Conservation (phyloP, 352 stramenopile genomes). For the Globisporangium orthogonon region DNA sequence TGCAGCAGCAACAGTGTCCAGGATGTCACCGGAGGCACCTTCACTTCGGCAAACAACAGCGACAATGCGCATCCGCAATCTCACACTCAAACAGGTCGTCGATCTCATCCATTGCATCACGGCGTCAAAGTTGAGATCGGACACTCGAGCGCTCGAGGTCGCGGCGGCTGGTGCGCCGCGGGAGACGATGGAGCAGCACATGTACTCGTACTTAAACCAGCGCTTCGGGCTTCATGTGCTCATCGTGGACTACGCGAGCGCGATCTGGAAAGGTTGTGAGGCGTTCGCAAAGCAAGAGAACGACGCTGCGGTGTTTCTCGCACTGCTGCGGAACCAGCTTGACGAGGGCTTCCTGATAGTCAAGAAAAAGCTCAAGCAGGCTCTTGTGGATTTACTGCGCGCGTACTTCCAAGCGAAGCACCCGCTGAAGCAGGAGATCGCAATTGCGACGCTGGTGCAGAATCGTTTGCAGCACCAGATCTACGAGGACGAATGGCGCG, state of each 20-base stretch:
- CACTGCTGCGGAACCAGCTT: slow-evolving; percentile 69
- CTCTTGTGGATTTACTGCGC: slow-evolving; percentile 60
- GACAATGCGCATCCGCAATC: slow-evolving; percentile 20
- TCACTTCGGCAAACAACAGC: neutral
- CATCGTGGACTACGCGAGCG: slow-evolving; percentile 72
- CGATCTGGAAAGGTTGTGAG: slow-evolving; percentile 72
- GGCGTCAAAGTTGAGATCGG: slow-evolving; percentile 63
- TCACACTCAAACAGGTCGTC: slow-evolving; percentile 77
- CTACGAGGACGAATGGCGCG: slow-evolving; percentile 60
- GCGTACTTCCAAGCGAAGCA: slow-evolving; percentile 64
- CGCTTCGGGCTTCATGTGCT: slow-evolving; percentile 73
- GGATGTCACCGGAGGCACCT: too few species aligned
- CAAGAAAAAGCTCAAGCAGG: slow-evolving; percentile 68
- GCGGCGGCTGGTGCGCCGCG: slow-evolving; percentile 26
- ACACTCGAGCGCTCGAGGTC: slow-evolving; percentile 31
- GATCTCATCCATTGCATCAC: slow-evolving; percentile 72
- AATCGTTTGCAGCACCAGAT: slow-evolving; percentile 29
- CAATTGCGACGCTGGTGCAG: slow-evolving; percentile 42
- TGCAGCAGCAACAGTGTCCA: neutral
- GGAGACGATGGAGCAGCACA: slow-evolving; percentile 86
- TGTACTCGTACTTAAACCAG: slow-evolving; percentile 87
- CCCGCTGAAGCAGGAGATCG: slow-evolving; percentile 57
- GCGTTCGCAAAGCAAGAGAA: slow-evolving; percentile 44
- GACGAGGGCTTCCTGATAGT: slow-evolving; percentile 79
- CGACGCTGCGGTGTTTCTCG: slow-evolving; percentile 73